Percentiles rank a stretch among this genome's conserved stretches.
Evolutionary conservation across 495 filamentous ascomycete genomes (phyloP).

Genomic region (Penicillium canescens): DNA sequence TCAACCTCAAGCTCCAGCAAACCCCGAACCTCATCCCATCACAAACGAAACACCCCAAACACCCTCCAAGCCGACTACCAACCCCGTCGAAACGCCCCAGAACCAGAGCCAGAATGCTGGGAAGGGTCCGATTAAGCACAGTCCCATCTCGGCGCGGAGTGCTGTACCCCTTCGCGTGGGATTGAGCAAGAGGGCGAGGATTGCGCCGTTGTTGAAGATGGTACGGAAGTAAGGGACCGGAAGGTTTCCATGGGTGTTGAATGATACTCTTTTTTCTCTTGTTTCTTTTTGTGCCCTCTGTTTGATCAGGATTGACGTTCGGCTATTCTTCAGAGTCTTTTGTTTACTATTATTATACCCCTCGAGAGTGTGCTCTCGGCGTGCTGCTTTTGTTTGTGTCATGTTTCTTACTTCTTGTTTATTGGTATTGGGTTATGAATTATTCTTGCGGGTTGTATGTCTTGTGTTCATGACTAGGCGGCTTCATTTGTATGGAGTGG

Average conservation of each 20-base stretch:
- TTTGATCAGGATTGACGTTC: neutral
- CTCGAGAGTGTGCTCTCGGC: conserved; percentile 9
- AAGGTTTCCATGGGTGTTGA: neutral
- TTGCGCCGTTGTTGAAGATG: conserved; percentile 64
- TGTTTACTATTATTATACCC: conserved; percentile 25
- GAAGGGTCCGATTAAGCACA: conserved; percentile 42
- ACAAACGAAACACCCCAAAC: conserved; percentile 13
- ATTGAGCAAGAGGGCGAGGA: conserved; percentile 63
- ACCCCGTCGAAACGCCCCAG: conserved; percentile 8
- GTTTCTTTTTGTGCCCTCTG: neutral
- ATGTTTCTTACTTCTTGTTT: neutral
- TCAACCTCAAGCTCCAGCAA: neutral
- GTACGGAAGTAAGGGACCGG: conserved; percentile 52
- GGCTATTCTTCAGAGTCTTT: neutral
- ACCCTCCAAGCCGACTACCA: conserved; percentile 11
- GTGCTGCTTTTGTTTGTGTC: neutral
- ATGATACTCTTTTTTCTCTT: neutral
- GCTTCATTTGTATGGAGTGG: too few species aligned
- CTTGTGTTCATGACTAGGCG: neutral
- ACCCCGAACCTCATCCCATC: neutral
- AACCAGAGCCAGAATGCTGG: conserved; percentile 9
- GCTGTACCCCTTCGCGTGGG: conserved; percentile 66
- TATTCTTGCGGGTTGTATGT: neutral
- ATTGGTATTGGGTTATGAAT: neutral
- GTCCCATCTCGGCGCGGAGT: conserved; percentile 50